A percentile compares a stretch with the other conserved stretches of the same genome.
These are phyloP conservation scores for Salicornia ramosissima DNA, from an alignment of 148 eudicot genomes.

Conservation along the genomic window DNA sequence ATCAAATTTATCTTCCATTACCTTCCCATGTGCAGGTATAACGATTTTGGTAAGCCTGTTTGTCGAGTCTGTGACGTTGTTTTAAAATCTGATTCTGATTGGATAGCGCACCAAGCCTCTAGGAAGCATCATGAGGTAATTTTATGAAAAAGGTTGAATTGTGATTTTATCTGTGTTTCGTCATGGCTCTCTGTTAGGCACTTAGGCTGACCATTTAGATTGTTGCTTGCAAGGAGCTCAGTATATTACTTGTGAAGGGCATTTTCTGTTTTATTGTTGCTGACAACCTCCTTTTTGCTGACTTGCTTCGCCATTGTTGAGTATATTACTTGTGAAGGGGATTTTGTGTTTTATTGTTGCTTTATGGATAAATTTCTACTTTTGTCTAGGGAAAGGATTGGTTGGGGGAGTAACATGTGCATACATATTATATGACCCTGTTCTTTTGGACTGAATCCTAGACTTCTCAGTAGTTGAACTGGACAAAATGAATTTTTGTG, in stretches of 20 bases:
- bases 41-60: constrained; percentile 79
- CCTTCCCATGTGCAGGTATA: constrained; percentile 54
- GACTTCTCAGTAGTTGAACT: too few relatives aligned
- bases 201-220: background rate
- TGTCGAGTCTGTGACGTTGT: constrained; percentile 79
- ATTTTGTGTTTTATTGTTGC: background rate
- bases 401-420: too few relatives aligned
- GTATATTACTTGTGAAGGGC: background rate
- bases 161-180: background rate
- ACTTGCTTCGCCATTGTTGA: background rate
- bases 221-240: background rate
- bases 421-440: too few relatives aligned
- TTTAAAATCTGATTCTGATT: constrained; percentile 72
- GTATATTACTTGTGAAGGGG: background rate
- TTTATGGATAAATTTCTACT: background rate
- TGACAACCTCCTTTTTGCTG: background rate
- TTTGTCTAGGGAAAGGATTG: background rate
- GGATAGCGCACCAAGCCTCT: constrained; percentile 88
- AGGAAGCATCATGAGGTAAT: constrained; percentile 87
- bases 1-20: background rate
- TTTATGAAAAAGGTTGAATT: background rate
- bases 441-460: too few relatives aligned
- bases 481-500: too few relatives aligned
- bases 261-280: background rate
- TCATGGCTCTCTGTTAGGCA: background rate